Percentiles rank a stretch among this genome's conserved stretches.
These are phyloP conservation scores for Blastocystis sp. DNA, from an alignment of 352 stramenopile species.

Conservation along the genomic window DNA sequence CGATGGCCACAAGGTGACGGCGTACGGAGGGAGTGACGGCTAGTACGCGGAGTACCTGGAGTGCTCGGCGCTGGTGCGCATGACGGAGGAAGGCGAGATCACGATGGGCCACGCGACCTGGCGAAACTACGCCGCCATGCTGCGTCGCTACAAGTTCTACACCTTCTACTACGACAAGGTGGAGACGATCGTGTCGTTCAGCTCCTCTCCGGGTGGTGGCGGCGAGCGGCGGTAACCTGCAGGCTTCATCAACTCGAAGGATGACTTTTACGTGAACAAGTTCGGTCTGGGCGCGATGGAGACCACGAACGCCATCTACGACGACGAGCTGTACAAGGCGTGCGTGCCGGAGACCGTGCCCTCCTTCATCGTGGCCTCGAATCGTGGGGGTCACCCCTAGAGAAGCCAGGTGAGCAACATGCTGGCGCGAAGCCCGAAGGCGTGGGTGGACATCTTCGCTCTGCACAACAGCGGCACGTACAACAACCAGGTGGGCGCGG, in stretches of 20 bases:
- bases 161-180: constrained; percentile 74
- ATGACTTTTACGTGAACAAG: constrained; percentile 79
- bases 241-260: constrained; percentile 77
- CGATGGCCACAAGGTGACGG: constrained; percentile 3
- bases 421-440: constrained; percentile 31
- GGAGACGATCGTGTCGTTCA: constrained; percentile 75
- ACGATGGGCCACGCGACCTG: constrained; percentile 78
- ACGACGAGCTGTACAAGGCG: constrained; percentile 75
- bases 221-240: background rate
- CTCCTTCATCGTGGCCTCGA: constrained; percentile 76
- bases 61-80: constrained; percentile 78
- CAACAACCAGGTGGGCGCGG: constrained; percentile 75
- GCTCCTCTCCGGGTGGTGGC: constrained; percentile 75
- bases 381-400: constrained; percentile 24
- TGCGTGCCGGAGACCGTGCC: constrained; percentile 75
- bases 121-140: constrained; percentile 78
- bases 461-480: constrained; percentile 79
- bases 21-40: background rate
- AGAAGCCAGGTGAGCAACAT: constrained; percentile 18
- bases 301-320: constrained; percentile 78
- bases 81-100: constrained; percentile 75
- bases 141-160: constrained; percentile 80
- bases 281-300: constrained; percentile 72
- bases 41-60: constrained; percentile 48
- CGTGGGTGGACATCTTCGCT: constrained; percentile 64